Percentiles rank a stretch among this genome's conserved stretches.
Conservation (phyloP, 768 basidiomycete species). For the Melanogaster broomeanus region DNA sequence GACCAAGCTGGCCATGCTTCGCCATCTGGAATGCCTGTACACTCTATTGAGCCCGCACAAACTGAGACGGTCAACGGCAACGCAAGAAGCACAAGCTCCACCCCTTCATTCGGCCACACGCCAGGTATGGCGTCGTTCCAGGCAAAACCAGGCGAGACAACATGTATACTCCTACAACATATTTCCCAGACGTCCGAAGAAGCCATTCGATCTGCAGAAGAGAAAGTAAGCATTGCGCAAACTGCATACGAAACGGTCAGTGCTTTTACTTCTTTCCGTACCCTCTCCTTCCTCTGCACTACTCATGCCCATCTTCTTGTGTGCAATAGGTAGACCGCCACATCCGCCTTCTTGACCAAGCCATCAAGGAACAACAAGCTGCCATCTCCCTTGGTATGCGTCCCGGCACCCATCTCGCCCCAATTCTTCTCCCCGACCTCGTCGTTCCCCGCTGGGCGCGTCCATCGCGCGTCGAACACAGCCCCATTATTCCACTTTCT, state of each 20-base stretch:
- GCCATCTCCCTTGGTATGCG: conserved; percentile 54
- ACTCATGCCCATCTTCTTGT: conserved; percentile 1
- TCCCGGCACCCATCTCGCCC: conserved; percentile 53
- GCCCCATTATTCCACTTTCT: conserved; percentile 41
- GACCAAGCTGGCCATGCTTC: not conserved
- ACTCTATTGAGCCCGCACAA: not conserved
- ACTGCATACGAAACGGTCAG: conserved; percentile 71
- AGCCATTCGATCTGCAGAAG: conserved; percentile 63
- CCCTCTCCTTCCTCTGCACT: not conserved
- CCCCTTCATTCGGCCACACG: not conserved
- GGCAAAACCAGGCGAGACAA: conserved; percentile 35
- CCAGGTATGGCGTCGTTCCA: not conserved
- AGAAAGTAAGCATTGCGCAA: conserved; percentile 76
- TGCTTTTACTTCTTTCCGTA: not conserved
- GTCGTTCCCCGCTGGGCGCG: conserved; percentile 55
- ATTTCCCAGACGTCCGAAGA: conserved; percentile 65
- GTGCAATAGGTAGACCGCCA: conserved; percentile 70
- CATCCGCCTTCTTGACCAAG: conserved; percentile 75
- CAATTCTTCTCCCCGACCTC: conserved; percentile 63
- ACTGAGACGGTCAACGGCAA: not conserved
- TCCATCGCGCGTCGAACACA: conserved; percentile 43
- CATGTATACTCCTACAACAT: conserved; percentile 53
- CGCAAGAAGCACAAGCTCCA: not conserved
- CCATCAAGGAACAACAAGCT: conserved; percentile 62
- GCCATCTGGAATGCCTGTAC: conserved; percentile 7